Evolutionary conservation across 495 filamentous ascomycete genomes (phyloP), one percentile per base, ranked within the genome.

Genomic region (Trichoderma orchidacearum): DNA sequence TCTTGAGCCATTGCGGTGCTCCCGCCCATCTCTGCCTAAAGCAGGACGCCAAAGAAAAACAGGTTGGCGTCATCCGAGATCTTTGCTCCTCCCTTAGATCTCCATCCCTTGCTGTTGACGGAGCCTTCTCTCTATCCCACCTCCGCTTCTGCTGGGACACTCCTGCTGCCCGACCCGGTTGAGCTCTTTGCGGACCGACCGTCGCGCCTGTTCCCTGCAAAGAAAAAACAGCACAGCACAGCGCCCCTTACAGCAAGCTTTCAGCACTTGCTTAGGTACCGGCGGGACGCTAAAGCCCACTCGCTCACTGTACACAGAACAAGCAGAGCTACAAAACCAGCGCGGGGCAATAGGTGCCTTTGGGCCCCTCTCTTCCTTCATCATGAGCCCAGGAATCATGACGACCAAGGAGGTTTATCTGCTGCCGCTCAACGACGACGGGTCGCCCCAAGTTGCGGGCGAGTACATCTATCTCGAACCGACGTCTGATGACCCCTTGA

Each of bases 401-500:
- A 71, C 70, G 58, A 79, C 79, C 55, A 74, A 70, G 67, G 78
- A 88, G 68, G 80, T 96, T 56, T 93, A 96, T 70, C 72, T 93
- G 61, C 77, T 99, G 53, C 87, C 87, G 53, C 79, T 99, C 67
- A 91, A 85, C 64, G 93, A 99, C 68, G 79, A 87, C 71, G 94
- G 94, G 62, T 85, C 90, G 59, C 94, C 94, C 34, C 87, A 93
- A 72, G 83, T 99, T 34, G 75, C 86, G 2, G 90, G 89, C 58
- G 86, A 84, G 48, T 96, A 95, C 72, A 89, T 96, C 60, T 95
- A 95, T 68, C 75, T 99, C 3, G 85, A 89, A 1, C 83, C 94
- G 27, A 87, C 85, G 48, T 75, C 78, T 1, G 70, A 79, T 52
- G 82, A 81, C 12, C 79, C 86, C 17, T 86, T 97, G 63, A 77